Conservation (phyloP, 2,329 filamentous ascomycete species). For the Hymenoscyphus albidus region DNA sequence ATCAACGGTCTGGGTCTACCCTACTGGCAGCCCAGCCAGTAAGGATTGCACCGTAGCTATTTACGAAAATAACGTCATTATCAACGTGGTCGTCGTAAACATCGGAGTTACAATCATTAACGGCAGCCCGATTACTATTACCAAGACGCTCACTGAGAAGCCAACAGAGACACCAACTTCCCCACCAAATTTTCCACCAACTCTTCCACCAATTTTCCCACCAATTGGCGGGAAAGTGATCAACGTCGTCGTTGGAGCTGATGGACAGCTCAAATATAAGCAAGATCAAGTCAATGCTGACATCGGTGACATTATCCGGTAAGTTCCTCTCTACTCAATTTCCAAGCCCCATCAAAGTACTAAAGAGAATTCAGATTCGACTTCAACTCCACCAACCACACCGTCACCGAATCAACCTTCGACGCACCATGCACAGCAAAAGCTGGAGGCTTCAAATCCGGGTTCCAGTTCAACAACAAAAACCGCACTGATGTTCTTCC, state of each 20-base stretch:
- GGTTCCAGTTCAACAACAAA: slow-evolving; percentile 60
- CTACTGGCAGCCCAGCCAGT: slow-evolving; percentile 13
- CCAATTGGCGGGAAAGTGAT: slow-evolving; percentile 1
- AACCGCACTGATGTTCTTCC: slow-evolving; percentile 38
- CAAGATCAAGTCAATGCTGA: slow-evolving; percentile 56
- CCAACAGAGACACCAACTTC: slow-evolving; percentile 3
- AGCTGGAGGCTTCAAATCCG: slow-evolving; percentile 63
- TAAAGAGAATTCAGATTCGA: slow-evolving; percentile 44
- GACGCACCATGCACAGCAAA: slow-evolving; percentile 55
- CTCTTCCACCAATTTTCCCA: neutral
- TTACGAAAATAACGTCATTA: slow-evolving; percentile 17
- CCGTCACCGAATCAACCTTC: slow-evolving; percentile 66
- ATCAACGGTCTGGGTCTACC: slow-evolving; percentile 20
- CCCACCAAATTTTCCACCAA: slow-evolving; percentile 4
- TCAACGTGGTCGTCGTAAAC: slow-evolving; percentile 15
- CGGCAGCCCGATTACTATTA: slow-evolving; percentile 14
- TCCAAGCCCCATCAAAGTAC: neutral
- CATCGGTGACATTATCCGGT: slow-evolving; percentile 62
- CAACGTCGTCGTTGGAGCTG: slow-evolving; percentile 14
- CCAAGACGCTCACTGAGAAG: slow-evolving; percentile 10
- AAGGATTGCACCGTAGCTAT: slow-evolving; percentile 21
- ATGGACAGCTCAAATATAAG: slow-evolving; percentile 41
- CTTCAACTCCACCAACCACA: slow-evolving; percentile 70
- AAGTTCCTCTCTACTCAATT: neutral
- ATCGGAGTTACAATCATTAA: slow-evolving; percentile 17